Base-by-base conservation (phyloP, 2,329 filamentous ascomycete genomes). In the Calonectria honghensis region DNA sequence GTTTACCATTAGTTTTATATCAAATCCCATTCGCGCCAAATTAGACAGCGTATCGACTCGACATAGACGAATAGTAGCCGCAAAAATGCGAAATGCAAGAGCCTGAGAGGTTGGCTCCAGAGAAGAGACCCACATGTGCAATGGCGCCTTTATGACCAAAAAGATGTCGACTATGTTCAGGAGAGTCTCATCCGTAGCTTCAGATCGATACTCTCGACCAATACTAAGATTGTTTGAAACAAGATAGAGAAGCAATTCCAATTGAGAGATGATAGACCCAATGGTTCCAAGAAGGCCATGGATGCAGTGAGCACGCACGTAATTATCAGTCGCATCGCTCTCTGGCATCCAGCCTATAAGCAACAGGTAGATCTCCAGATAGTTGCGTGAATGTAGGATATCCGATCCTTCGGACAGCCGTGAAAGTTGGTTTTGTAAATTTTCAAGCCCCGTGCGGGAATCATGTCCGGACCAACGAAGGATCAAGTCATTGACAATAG, bases 161-260 rank as follows among this genome's bases (percentile, higher is more conserved):
- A 61, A 24, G 10, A 14, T 16, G 18, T 61, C 57, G 18, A 61
- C 1, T 0, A 39, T 29, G 10, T 2, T 4, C 14, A 61, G 29
- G 13, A 57, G 29, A 11, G 52, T 24, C 18, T 57, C 31, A 20
- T 57, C 52, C 13, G 11, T n/a, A 9, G 11, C 48, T n/a, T 6
- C 4, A 3, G 31, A 1, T 2, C 20, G n/a, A 51, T 5, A 4
- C 2, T 13, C 1, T 6, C 13, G 13, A 1, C 2, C 7, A 61
- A 27, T n/a, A 18, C 10, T 13, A 24, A 39, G 37, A 11, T 61
- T 61, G 13, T 61, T 41, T 0, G 57, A 61, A 1, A 29, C 32
- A 29, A 61, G n/a, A 29, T 41, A 61, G 57, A 61, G 35, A 24
- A 41, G n/a, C 20, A 41, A 14, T 29, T 61, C 57, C 24, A 61